Evolutionary conservation across 768 basidiomycete species (phyloP), one percentile per base, ranked within the genome.

Genomic region (Brasilioporus rufonigricans): DNA sequence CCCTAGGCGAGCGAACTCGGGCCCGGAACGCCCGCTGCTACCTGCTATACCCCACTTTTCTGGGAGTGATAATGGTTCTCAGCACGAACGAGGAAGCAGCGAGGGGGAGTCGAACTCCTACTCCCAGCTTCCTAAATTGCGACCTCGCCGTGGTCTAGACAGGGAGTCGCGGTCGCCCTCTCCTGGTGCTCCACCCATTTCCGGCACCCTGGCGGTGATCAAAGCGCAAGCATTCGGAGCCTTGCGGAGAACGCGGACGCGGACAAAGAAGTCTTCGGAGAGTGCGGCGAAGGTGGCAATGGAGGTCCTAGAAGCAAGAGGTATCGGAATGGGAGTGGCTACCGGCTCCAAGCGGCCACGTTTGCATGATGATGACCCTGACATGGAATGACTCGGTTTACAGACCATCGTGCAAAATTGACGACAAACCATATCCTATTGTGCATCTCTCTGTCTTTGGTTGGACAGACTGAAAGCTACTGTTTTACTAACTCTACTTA

Each of bases 201-300:
- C 87, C 47, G 87, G 88, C 24, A 93, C 91, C 29, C 81, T 93
- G 44, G 91, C 91, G 50, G 90, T 93, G 53, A 91, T 93, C 74
- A 93, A 93, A 74, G 91, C 91, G 40, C 90, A 93, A 67, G 86
- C 91, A 36, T 93, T 93, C 67, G 91, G 91, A 31, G 89, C 89
- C 19, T 75, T 91, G 59, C 86, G 91, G 48, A 80, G 91, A 69
- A 87, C 90, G 51, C 83, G 91, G 55, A 78, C 86, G 40, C 80
- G 87, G 57, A 79, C 82, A 48, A 92, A 87, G 76, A 86, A 82
- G 70, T 74, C 83, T 35, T 80, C 87, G 40, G 90, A 90, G 58
- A 84, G 74, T 38, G 83, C 87, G 31, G 86, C 84, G 57, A 81
- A 78, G 68, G 86, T 87, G 57, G 89, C 90, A 4, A 80, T 89